These are phyloP conservation scores for Geosmithia putterillii DNA, from an alignment of 2,329 filamentous ascomycete species.

Conservation along the genomic window DNA sequence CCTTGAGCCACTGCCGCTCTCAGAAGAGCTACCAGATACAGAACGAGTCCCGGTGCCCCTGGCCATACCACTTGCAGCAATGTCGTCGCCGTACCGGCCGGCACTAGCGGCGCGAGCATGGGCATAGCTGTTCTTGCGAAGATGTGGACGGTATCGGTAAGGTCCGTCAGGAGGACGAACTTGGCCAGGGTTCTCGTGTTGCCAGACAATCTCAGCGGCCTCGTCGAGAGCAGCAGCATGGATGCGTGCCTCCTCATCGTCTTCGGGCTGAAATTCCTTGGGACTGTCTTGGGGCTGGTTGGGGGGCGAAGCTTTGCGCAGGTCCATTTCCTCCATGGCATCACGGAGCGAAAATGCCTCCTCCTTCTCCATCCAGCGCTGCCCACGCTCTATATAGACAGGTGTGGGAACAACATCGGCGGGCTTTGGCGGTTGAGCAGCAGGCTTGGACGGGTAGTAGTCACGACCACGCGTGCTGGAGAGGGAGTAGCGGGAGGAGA, in stretches of 20 bases:
- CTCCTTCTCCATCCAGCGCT: constrained; percentile 71
- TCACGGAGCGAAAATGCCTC: constrained; percentile 58
- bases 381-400: constrained; percentile 61
- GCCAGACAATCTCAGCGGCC: constrained; percentile 67
- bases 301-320: constrained; percentile 25
- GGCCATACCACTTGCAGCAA: constrained; percentile 31
- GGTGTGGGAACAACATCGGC: constrained; percentile 51
- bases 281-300: not conserved
- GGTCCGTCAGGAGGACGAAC: constrained; percentile 48
- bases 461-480: constrained; percentile 32
- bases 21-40: constrained; percentile 38
- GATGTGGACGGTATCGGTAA: constrained; percentile 55
- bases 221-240: constrained; percentile 64
- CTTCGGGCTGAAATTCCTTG: not conserved
- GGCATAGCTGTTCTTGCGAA: constrained; percentile 60
- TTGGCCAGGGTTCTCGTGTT: constrained; percentile 50
- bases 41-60: constrained; percentile 30
- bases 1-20: constrained; percentile 27
- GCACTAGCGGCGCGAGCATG: constrained; percentile 51
- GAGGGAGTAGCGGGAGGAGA: constrained; percentile 37
- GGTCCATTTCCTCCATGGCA: constrained; percentile 62
- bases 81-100: constrained; percentile 34
- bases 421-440: constrained; percentile 37
- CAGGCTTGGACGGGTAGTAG: constrained; percentile 33
- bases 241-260: constrained; percentile 47